A percentile compares a stretch with the other conserved stretches of the same genome.
phyloP scores from a whole-genome alignment of 2,329 filamentous ascomycete genomes.

The Verticillium dahliae region DNA sequence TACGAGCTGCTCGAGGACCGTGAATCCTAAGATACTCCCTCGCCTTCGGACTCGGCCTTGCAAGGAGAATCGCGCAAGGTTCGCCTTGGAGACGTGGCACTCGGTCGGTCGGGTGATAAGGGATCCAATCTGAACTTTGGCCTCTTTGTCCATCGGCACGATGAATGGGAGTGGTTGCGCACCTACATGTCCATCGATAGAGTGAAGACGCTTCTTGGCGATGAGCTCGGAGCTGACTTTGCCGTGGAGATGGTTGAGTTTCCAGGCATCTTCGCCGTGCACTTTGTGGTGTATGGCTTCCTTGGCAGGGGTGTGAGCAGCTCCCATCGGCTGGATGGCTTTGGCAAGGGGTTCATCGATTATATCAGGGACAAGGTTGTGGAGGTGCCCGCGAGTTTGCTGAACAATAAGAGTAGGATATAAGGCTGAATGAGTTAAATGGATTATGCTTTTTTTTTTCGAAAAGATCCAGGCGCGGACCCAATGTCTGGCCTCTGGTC shows the following conservation, averaged over 20 bases:
- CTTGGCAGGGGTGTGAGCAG: slow-evolving; percentile 40
- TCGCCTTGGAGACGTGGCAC: neutral
- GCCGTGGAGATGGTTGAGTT: slow-evolving; percentile 41
- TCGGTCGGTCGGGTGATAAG: neutral
- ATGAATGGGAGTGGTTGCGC: slow-evolving; percentile 1
- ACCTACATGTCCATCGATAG: neutral
- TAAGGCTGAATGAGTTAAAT: too few species aligned
- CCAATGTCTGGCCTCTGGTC: too few species aligned
- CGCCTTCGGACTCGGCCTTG: neutral
- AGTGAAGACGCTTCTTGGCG: slow-evolving; percentile 2
- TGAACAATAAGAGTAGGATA: neutral
- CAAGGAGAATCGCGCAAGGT: neutral
- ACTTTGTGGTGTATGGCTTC: slow-evolving; percentile 43
- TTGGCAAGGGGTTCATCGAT: slow-evolving; percentile 47
- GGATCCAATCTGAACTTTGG: slow-evolving; percentile 1
- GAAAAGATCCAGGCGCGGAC: too few species aligned
- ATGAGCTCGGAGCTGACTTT: slow-evolving; percentile 19
- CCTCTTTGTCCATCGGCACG: neutral
- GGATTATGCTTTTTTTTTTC: too few species aligned
- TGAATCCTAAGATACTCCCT: neutral
- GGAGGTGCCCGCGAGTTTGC: slow-evolving; percentile 8
- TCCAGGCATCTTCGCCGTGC: slow-evolving; percentile 33
- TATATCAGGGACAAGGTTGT: slow-evolving; percentile 27
- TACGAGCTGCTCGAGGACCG: neutral
- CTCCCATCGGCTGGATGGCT: slow-evolving; percentile 35